Evolutionary conservation across 441 rosid genomes (phyloP), one percentile per base, ranked within the genome.

Genomic region (Heliophila coronopifolia): DNA sequence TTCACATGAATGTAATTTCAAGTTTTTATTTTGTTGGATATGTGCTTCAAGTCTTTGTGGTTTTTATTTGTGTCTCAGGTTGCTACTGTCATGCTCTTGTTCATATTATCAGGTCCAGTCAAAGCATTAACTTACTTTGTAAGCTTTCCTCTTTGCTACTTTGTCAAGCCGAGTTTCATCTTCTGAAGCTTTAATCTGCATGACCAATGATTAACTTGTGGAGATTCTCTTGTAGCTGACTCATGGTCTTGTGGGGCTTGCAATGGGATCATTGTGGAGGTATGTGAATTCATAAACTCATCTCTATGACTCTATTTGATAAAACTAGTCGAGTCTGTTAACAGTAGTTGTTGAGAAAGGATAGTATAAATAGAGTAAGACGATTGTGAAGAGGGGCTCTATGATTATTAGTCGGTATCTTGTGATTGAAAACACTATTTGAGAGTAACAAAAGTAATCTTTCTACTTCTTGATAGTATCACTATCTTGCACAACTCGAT

Each of bases 191-290:
- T 48, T 17, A 48, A 7, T 16, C 35, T 23, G 46, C 54, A 16
- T 47, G 17, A 28, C 28, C 16, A 12, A 10, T 24, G 5, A 3
- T 54, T 37, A 9, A 63, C 57, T 22, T 46, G 22, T 39, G 18
- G 31, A 18, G 5, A 11, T 46, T 31, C 16, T 61, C 18, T 51
- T 61, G 70, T 84, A 91, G 98, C 79, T 91, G 65, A 80, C 74
- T 7, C 90, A 82, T 73, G 98, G 98, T 16, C 37, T 82, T 43
- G 74, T 82, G 54, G 98, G 98, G 46, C 81, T 84, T 38, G 65
- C 86, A 3, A 77, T 91, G 71, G 98, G 96, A 46, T 71, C 86
- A 33, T 46, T 86, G 49, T 86, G 96, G 98, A 86, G 93, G 98
- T 91, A 71, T 37, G 56, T 15, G 18, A 32, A 23, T 13, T 25